Percentiles rank a stretch among this genome's conserved stretches.
These are phyloP conservation scores for Cordia subcordata DNA, from an alignment of 257 asterid species.

Conservation along the genomic window DNA sequence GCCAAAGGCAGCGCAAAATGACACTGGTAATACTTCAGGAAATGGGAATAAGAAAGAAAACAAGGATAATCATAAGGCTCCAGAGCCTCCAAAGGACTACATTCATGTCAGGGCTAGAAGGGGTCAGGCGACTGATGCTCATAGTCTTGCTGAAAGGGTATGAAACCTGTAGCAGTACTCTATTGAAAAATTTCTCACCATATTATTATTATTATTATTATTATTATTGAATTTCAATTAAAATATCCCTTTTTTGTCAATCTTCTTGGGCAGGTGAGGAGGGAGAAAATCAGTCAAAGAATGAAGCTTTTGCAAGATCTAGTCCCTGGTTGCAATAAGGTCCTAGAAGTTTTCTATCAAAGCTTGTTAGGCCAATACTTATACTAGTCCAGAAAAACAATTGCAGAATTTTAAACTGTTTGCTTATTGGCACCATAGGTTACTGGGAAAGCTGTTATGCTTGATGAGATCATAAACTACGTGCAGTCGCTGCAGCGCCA, in stretches of 20 bases:
- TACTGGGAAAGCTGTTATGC: constrained; percentile 98
- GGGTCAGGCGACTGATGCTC: constrained; percentile 96
- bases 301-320: constrained; percentile 89
- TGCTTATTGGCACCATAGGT: constrained; percentile 29
- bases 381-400: not conserved
- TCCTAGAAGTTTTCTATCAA: constrained; percentile 7
- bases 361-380: not conserved
- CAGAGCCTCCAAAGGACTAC: constrained; percentile 74
- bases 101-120: constrained; percentile 96
- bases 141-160: constrained; percentile 95
- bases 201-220: too few species aligned
- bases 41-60: constrained; percentile 21
- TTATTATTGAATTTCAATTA: not conserved
- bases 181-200: not conserved
- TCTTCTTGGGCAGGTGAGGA: constrained; percentile 46
- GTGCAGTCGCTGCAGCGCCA: constrained; percentile 84
- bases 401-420: not conserved
- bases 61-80: constrained; percentile 27
- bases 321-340: constrained; percentile 97
- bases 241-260: not conserved
- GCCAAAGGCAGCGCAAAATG: constrained; percentile 20
- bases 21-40: constrained; percentile 10
- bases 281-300: constrained; percentile 90
- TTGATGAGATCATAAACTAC: constrained; percentile 87
- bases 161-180: not conserved